Percentiles rank a stretch among this genome's conserved stretches.
Evolutionary conservation across 2,329 filamentous ascomycete genomes (phyloP).

Genomic region (Whalleya microplaca): DNA sequence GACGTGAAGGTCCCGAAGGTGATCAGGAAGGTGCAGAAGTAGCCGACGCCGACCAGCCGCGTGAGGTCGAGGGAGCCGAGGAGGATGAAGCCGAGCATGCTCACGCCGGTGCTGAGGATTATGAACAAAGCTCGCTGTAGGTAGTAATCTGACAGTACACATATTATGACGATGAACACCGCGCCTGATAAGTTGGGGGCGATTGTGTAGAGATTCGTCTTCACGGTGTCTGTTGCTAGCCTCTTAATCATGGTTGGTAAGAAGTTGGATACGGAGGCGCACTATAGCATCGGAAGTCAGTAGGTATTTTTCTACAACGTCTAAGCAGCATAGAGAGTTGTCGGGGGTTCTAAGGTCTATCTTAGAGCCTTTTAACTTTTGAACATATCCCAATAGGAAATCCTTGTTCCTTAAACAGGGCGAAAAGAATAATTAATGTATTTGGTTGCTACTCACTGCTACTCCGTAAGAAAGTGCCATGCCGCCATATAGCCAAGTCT

Average conservation of each 20-base stretch:
- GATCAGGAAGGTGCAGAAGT: constrained; percentile 31
- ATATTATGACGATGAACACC: constrained; percentile 8
- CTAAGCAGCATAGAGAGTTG: too few species aligned
- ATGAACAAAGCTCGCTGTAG: constrained; percentile 24
- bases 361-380: too few species aligned
- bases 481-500: constrained; percentile 19
- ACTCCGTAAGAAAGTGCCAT: constrained; percentile 24
- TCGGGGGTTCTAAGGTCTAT: too few species aligned
- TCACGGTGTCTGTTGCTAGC: constrained; percentile 38
- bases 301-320: too few species aligned
- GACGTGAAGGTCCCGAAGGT: constrained; percentile 29
- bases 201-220: constrained; percentile 33
- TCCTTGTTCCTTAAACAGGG: too few species aligned
- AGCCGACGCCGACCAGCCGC: constrained; percentile 23
- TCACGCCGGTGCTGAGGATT: constrained; percentile 17
- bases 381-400: too few species aligned
- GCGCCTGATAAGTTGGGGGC: constrained; percentile 30
- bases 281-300: too few species aligned
- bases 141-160: constrained; percentile 19
- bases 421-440: too few species aligned
- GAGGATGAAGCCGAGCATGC: constrained; percentile 27
- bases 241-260: constrained; percentile 39
- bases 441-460: too few species aligned
- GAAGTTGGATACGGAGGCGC: constrained; percentile 19
- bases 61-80: constrained; percentile 26